Conservation (phyloP, 441 rosid species). For the Kokia cookei region DNA sequence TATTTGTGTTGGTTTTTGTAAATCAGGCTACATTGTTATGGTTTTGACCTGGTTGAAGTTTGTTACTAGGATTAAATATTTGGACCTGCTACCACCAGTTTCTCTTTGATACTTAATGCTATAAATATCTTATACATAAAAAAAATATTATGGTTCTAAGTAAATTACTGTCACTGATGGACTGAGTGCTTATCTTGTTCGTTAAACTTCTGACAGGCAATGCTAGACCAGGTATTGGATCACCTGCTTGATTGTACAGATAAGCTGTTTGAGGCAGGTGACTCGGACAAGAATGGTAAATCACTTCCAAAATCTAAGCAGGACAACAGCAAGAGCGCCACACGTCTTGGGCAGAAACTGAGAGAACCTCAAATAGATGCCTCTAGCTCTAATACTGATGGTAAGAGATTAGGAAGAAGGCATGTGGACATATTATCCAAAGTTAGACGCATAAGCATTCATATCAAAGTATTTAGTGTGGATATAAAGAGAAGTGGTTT, state of each 20-base stretch:
- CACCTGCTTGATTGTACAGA: slow-evolving; percentile 61
- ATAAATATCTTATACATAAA: not conserved
- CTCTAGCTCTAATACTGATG: slow-evolving; percentile 24
- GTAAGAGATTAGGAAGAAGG: slow-evolving; percentile 33
- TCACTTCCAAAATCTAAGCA: slow-evolving; percentile 17
- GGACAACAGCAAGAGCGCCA: slow-evolving; percentile 14
- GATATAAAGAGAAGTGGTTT: not conserved
- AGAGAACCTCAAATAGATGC: slow-evolving; percentile 23
- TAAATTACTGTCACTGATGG: not conserved
- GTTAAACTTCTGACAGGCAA: slow-evolving; percentile 26
- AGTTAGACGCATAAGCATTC: not conserved
- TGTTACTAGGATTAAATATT: not conserved
- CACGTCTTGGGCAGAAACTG: slow-evolving; percentile 16
- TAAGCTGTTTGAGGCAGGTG: slow-evolving; percentile 43
- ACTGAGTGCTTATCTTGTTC: not conserved
- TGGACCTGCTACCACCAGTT: not conserved
- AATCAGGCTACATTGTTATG: not conserved
- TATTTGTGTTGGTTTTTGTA: not conserved
- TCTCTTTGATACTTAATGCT: not conserved
- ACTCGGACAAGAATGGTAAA: slow-evolving; percentile 14
- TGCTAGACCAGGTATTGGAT: slow-evolving; percentile 52
- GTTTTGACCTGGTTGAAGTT: not conserved
- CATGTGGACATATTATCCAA: not conserved
- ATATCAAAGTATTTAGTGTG: not conserved
- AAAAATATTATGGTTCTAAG: not conserved